Evolutionary conservation across 768 basidiomycete genomes (phyloP), one percentile per base, ranked within the genome.

Genomic region (Termitomyces eurrhizus): DNA sequence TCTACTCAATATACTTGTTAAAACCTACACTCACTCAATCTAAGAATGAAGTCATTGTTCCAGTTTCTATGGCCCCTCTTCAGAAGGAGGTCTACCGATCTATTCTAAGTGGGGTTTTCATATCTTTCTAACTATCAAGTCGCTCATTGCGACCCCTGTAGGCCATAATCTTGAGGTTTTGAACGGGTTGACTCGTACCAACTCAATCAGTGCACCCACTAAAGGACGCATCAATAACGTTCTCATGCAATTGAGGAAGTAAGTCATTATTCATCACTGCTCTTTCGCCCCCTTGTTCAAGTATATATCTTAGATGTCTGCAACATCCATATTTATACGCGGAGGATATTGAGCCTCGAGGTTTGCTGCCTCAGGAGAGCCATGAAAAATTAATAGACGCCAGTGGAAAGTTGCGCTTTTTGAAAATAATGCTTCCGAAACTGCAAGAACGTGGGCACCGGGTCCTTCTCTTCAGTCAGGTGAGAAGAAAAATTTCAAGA

Each of bases 271-370:
- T 39, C 14, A 50, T 35, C 39, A 13, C 11, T 42, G 18, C 14
- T 51, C 6, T 29, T 26, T 24, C 49, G 7, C 21, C 54, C 45
- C 37, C 35, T 57, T 26, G 36, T 59, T 16, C 60, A 55, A 32
- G n/a, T 21, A 32, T 54, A 51, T 51, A 44, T 42, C 57, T 2
- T 55, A 93, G 92, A 73, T 93, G 92, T 70, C 74, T 94, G 16
- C 95, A 96, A 74, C 95, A 97, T 72, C 94, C 95, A 0, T 96
- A 96, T 69, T 80, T 96, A 52, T 87, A 92, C 57, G 86, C 84
- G 13, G 80, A 84, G 56, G 86, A 87, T 46, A 88, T 98, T 24
- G 95, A 97, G 65, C 89, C 91, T 54, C 77, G 74, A 41, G 84
- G 81, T 16, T 68, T 94, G 26, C 65, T 81, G 14, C 66, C 72